Base-by-base conservation (phyloP, 345 rosid species). In the Anastatica hierochuntica region DNA sequence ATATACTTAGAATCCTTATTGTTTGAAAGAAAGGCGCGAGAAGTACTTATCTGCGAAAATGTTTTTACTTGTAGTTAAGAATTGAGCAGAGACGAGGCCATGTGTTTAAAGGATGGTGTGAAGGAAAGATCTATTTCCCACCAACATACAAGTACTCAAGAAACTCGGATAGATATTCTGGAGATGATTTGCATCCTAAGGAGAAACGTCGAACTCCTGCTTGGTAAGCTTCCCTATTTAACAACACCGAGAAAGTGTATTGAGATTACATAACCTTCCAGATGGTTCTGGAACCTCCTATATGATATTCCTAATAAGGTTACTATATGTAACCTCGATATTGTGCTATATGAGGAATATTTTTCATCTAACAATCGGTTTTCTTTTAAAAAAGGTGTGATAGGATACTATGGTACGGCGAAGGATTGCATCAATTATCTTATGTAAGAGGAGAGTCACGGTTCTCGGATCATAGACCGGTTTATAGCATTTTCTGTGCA, bases 121-220 rank as follows among this genome's bases (percentile, higher is more conserved):
- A 92, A 73, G 95, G 97, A 40, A 88, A 85, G 59, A 92, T 92
- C 39, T 92, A 88, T 59, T 92, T 92, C 68, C 97, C 98, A 38
- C 98, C 98, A 8, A 92, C 98, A 0, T 92, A 92, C 77, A 92
- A 92, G 67, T 92, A 88, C 71, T 85, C 95, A 4, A 85, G 85
- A n/a, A 85, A 92, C 70, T 92, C 98, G 9, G 98, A 92, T 71
- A 78, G 95, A 78, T 92, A 92, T 48, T 77, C 98, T 15, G 98
- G 98, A 35, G 94, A 71, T 8, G 95, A 88, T 62, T 66, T 79
- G 79, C 94, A 85, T 58, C 95, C 95, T 1, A 85, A 84, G 79
- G 94, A 85, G 74, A 92, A 92, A 73, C 86, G 97, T 1, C 83
- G 99, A 46, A 92, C 99, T 34, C 99, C 99, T 19, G 99, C 99